A percentile compares a stretch with the other conserved stretches of the same genome.
phyloP scores from a whole-genome alignment of 2,329 filamentous ascomycete species.

The Sclerotinia minor region DNA sequence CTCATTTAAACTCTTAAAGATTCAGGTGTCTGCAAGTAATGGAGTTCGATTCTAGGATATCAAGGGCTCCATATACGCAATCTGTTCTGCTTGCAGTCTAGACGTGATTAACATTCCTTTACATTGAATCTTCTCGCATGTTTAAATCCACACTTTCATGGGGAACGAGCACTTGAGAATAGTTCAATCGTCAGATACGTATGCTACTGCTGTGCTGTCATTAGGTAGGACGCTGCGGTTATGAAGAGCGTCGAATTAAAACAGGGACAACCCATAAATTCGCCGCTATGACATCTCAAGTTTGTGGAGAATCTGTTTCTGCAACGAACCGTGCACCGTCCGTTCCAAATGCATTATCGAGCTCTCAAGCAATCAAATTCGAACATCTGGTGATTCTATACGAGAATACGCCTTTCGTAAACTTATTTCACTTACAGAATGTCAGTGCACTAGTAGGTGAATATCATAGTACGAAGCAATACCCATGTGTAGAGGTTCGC shows the following conservation, averaged over 20 bases:
- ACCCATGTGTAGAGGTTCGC: not conserved
- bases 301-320: not conserved
- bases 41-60: too few relatives aligned
- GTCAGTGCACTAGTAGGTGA: not conserved
- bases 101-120: too few relatives aligned
- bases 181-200: not conserved
- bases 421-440: not conserved
- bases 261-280: not conserved
- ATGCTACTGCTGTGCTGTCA: not conserved
- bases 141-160: not conserved
- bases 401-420: not conserved
- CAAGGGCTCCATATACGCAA: too few relatives aligned
- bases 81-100: too few relatives aligned
- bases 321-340: slow-evolving; percentile 8
- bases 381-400: not conserved
- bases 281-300: not conserved
- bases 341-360: not conserved
- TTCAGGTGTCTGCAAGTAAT: too few relatives aligned
- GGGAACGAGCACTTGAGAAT: not conserved
- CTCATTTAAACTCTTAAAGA: not conserved
- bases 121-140: not conserved
- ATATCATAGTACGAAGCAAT: not conserved
- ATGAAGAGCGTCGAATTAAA: not conserved
- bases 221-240: not conserved
- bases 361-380: not conserved